These are phyloP conservation scores for Coemansia sp. DNA, from an alignment of 192 early-diverging fungal genomes.

Conservation along the genomic window DNA sequence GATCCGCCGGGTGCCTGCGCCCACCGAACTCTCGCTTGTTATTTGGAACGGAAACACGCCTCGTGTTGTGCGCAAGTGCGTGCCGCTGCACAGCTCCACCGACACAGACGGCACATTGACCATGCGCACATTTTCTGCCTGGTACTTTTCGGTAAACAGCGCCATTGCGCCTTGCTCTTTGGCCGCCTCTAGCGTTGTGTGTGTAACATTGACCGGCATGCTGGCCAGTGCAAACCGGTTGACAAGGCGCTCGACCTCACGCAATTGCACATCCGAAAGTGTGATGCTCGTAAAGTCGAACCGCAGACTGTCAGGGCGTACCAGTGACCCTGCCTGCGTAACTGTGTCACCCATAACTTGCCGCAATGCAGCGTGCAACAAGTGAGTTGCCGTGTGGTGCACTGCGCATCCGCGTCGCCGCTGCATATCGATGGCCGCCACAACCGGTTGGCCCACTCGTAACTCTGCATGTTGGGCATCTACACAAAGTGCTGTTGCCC, in stretches of 20 bases:
- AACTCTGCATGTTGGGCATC: constrained; percentile 73
- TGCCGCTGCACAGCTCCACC: constrained; percentile 97
- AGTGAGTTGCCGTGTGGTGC: constrained; percentile 96
- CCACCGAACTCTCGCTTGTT: constrained; percentile 83
- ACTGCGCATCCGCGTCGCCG: constrained; percentile 83
- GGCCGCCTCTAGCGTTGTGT: constrained; percentile 77
- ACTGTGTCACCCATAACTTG: constrained; percentile 68
- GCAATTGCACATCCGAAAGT: constrained; percentile 63
- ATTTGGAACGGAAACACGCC: constrained; percentile 86
- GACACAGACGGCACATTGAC: constrained; percentile 79
- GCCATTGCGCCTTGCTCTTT: constrained; percentile 84
- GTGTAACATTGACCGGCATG: constrained; percentile 67
- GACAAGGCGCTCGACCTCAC: constrained; percentile 69
- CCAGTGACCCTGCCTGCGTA: constrained; percentile 93
- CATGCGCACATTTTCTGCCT: constrained; percentile 92
- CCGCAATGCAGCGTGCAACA: constrained; percentile 90
- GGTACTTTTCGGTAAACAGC: constrained; percentile 92
- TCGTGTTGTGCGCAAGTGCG: constrained; percentile 84
- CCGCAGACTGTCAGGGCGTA: constrained; percentile 84
- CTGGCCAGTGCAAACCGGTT: constrained; percentile 77
- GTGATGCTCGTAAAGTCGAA: constrained; percentile 88
- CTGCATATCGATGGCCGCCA: constrained; percentile 77
- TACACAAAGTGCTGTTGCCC: constrained; percentile 83
- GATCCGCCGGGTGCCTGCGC: constrained; percentile 95
- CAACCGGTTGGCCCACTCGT: constrained; percentile 60